phyloP scores from a whole-genome alignment of 2,329 filamentous ascomycete species.

The Monosporascus sp. region DNA sequence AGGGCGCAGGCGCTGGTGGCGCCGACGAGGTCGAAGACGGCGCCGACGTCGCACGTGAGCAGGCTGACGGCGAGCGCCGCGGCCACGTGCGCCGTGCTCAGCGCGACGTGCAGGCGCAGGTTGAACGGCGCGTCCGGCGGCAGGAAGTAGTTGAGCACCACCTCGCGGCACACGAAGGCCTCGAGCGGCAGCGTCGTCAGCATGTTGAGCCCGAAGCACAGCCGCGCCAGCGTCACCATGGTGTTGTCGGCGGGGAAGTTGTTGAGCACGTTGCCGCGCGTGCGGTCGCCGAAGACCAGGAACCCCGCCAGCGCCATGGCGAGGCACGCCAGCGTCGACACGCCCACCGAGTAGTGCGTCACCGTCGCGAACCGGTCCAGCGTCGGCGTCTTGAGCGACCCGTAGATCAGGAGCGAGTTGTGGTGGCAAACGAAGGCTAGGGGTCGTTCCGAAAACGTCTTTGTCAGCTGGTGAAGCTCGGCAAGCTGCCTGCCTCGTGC shows the following conservation, averaged over 20 bases:
- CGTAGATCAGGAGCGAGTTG: conserved; percentile 96
- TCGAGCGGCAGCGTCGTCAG: conserved; percentile 93
- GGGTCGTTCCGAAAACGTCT: neutral
- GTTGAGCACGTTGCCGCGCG: conserved; percentile 93
- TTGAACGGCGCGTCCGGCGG: conserved; percentile 65
- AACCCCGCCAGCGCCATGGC: conserved; percentile 85
- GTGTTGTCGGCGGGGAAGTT: conserved; percentile 89
- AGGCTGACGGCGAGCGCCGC: conserved; percentile 72
- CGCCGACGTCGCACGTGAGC: conserved; percentile 85
- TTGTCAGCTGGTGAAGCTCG: too few relatives aligned
- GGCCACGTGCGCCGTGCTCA: conserved; percentile 79
- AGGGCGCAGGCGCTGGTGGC: conserved; percentile 90
- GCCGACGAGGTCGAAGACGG: conserved; percentile 93
- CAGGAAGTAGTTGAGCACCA: conserved; percentile 83
- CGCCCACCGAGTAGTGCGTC: conserved; percentile 86
- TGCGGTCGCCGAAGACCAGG: conserved; percentile 86
- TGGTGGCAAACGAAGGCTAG: conserved; percentile 72
- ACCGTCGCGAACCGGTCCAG: conserved; percentile 91
- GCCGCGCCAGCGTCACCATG: conserved; percentile 88
- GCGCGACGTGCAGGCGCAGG: conserved; percentile 76
- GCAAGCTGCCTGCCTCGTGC: conserved; percentile 13
- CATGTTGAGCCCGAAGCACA: conserved; percentile 98
- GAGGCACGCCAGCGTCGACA: conserved; percentile 90
- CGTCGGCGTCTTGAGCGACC: conserved; percentile 87
- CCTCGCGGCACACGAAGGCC: conserved; percentile 94